A percentile compares a stretch with the other conserved stretches of the same genome.
Evolutionary conservation across 2,329 filamentous ascomycete species (phyloP).

Genomic region (Fusarium sp.): DNA sequence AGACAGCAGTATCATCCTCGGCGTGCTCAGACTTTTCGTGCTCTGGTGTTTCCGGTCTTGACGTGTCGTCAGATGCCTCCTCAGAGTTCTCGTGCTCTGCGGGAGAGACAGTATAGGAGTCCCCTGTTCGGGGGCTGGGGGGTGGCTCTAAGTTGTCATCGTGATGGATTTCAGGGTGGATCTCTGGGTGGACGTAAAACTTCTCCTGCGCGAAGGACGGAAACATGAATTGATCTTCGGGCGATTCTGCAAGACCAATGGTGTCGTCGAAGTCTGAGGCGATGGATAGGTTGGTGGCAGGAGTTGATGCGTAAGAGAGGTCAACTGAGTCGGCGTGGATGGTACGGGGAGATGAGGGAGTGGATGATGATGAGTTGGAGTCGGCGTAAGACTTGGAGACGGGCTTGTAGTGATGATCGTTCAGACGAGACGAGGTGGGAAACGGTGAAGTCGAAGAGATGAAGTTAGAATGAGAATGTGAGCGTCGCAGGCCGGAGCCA

Average conservation of each 20-base stretch:
- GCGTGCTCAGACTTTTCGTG: conserved; percentile 68
- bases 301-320: conserved; percentile 74
- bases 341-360: conserved; percentile 70
- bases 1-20: conserved; percentile 85
- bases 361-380: conserved; percentile 68
- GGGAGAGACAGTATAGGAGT: conserved; percentile 68
- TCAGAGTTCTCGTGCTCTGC: conserved; percentile 68
- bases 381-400: conserved; percentile 61
- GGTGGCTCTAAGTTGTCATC: conserved; percentile 65
- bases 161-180: conserved; percentile 44
- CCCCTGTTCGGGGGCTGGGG: conserved; percentile 64
- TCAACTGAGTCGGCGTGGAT: conserved; percentile 67
- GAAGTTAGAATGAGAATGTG: conserved; percentile 74
- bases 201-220: conserved; percentile 64
- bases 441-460: conserved; percentile 60
- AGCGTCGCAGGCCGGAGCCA: conserved; percentile 68
- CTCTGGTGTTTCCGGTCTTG: conserved; percentile 72
- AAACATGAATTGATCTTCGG: conserved; percentile 65
- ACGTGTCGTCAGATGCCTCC: conserved; percentile 56
- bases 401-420: conserved; percentile 62
- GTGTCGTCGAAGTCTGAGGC: conserved; percentile 69
- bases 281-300: conserved; percentile 74
- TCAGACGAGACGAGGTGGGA: conserved; percentile 63
- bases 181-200: conserved; percentile 58
- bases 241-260: conserved; percentile 60